These are phyloP conservation scores for Nannizzia gypsea DNA, from an alignment of 2,329 filamentous ascomycete genomes.

Conservation along the genomic window DNA sequence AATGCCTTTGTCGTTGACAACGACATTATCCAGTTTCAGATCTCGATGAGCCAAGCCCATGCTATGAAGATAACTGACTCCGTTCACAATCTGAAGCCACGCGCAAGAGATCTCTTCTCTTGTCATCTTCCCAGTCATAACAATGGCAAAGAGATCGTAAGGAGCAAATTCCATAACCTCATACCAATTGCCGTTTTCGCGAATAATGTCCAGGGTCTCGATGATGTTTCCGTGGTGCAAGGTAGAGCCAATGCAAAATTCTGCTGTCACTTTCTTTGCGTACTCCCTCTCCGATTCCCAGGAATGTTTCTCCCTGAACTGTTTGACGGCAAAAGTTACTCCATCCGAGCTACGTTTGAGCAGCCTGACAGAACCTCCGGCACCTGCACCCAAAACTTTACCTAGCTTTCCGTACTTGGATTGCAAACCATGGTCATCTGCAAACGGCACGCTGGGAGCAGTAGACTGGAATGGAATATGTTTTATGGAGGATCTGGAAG, in stretches of 20 bases:
- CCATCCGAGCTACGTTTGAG: conserved; percentile 90
- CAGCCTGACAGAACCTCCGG: conserved; percentile 83
- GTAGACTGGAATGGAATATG: conserved; percentile 44
- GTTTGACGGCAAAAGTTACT: conserved; percentile 92
- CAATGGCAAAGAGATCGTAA: conserved; percentile 89
- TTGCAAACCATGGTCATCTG: conserved; percentile 79
- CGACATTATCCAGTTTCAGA: conserved; percentile 93
- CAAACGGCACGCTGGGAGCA: conserved; percentile 59
- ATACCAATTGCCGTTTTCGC: conserved; percentile 89
- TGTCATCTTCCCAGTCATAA: conserved; percentile 97
- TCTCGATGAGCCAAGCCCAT: conserved; percentile 93
- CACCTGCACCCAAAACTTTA: conserved; percentile 83
- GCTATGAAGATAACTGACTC: conserved; percentile 85
- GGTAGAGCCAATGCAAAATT: conserved; percentile 96
- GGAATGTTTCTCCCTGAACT: conserved; percentile 81
- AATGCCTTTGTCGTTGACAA: conserved; percentile 89
- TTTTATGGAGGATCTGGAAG: conserved; percentile 40
- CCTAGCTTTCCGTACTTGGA: conserved; percentile 95
- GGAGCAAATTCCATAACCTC: conserved; percentile 99
- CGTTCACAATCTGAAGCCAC: conserved; percentile 88
- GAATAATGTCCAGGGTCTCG: conserved; percentile 90
- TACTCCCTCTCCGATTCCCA: conserved; percentile 95
- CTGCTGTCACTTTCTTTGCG: conserved; percentile 93
- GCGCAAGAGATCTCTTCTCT: conserved; percentile 81
- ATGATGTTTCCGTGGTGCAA: conserved; percentile 97